These are phyloP conservation scores for Camelina neglecta DNA, from an alignment of 345 rosid species.

Conservation along the genomic window DNA sequence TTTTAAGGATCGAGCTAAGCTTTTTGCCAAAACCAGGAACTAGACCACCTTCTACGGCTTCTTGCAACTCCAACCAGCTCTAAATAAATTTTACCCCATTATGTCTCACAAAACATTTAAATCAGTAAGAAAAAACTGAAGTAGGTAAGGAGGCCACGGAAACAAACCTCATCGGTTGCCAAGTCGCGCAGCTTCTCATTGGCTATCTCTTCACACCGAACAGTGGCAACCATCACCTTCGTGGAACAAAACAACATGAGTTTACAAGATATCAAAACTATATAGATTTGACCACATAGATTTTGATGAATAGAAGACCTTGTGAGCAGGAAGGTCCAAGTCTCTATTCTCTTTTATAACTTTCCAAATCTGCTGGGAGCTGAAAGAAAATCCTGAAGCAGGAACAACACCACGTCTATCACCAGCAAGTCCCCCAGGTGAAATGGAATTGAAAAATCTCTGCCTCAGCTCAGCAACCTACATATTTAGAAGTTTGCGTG, in stretches of 20 bases:
- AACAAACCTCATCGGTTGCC: constrained; percentile 61
- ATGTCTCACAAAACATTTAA: constrained; percentile 14
- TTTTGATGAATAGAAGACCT: constrained; percentile 51
- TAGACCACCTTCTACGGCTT: constrained; percentile 60
- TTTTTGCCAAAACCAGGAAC: constrained; percentile 74
- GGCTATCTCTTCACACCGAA: constrained; percentile 95
- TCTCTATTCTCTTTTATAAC: constrained; percentile 86
- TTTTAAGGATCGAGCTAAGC: constrained; percentile 61
- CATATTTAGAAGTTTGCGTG: constrained; percentile 34
- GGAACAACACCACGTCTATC: constrained; percentile 88
- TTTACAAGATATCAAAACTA: background rate
- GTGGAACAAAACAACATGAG: constrained; percentile 21
- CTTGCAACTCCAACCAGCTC: constrained; percentile 75
- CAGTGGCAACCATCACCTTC: constrained; percentile 92
- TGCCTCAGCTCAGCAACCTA: constrained; percentile 80
- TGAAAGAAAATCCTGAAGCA: constrained; percentile 87
- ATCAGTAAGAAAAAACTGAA: constrained; percentile 2
- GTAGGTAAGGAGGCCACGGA: constrained; percentile 20
- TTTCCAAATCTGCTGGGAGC: constrained; percentile 81
- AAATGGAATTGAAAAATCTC: constrained; percentile 75
- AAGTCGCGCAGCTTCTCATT: constrained; percentile 58
- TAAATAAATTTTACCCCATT: constrained; percentile 35
- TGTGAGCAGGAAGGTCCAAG: constrained; percentile 95
- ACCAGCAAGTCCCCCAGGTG: constrained; percentile 93
- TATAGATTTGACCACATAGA: constrained; percentile 21